Evolutionary conservation across 2,329 filamentous ascomycete genomes (phyloP), one percentile per base, ranked within the genome.

Genomic region (Chrysoporthe austroafricana): DNA sequence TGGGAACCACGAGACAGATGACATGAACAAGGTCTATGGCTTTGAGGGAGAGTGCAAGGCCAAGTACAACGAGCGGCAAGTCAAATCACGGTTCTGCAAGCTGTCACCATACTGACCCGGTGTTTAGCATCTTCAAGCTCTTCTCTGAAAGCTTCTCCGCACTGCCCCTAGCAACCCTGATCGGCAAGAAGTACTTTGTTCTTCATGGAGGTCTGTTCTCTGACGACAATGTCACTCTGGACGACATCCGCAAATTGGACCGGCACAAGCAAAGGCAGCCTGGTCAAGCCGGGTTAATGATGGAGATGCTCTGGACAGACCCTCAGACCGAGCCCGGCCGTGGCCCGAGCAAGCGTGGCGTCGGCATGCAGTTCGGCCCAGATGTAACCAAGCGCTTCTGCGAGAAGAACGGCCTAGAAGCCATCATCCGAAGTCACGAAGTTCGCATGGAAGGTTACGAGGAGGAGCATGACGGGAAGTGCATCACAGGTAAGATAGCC

Each of bases 261-360:
- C 86, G 95, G 72, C 94, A 97, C 81, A 89, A 88, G 77, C 96
- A 98, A 80, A 87, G 93, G 70, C 95, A 98, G 76, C 95, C 96
- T 2, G 96, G 96, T 43, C 96, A 99, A 79, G 83, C 91, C 61
- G 96, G 96, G 16, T 82, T 99, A 74, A 99, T 99, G 96, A 99
- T 99, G 96, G 96, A 99, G 81, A 99, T 99, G 96, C 87, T 99
- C 59, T 99, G 96, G 96, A 98, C 96, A 0, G 96, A 99, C 77
- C 96, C 96, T 2, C 96, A 99, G 78, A 86, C 91, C 0, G 85
- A 89, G 73, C 90, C 91, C 39, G 96, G 96, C 63, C 90, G 96
- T 73, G 93, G 94, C 9, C 96, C 96, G 57, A 97, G 94, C 84
- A 99, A 99, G 85, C 89, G 96, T 77, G 96, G 96, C 72, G 95